A percentile compares a stretch with the other conserved stretches of the same genome.
Conservation (phyloP, 2,329 filamentous ascomycete species). For the Cadophora sp. region DNA sequence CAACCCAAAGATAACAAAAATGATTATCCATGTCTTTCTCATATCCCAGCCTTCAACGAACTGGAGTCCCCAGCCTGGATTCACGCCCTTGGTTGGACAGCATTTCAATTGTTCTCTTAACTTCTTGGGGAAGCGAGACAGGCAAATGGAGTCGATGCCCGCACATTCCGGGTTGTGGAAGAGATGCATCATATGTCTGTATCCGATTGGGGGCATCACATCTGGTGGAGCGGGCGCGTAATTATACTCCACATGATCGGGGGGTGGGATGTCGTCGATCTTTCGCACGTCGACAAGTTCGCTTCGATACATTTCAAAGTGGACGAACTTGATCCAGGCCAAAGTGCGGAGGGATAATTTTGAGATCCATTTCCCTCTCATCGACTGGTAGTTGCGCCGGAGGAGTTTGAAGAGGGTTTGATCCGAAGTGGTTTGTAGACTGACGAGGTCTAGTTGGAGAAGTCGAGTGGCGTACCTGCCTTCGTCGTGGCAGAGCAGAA, state of each 20-base stretch:
- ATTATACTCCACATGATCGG: conserved; percentile 27
- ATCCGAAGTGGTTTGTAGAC: conserved; percentile 25
- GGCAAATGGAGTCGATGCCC: conserved; percentile 24
- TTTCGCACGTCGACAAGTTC: conserved; percentile 35
- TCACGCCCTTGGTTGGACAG: conserved; percentile 21
- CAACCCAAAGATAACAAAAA: conserved; percentile 30
- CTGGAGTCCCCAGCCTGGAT: conserved; percentile 37
- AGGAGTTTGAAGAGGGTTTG: conserved; percentile 32
- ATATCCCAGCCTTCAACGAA: conserved; percentile 35
- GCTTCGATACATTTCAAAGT: conserved; percentile 33
- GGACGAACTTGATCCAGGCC: conserved; percentile 36
- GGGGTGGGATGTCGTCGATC: conserved; percentile 33
- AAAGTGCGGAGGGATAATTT: conserved; percentile 30
- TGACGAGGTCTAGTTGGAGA: conserved; percentile 31
- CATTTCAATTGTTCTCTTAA: conserved; percentile 33
- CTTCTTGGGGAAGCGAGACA: conserved; percentile 38
- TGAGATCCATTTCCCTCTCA: conserved; percentile 22
- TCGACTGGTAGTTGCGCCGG: conserved; percentile 21
- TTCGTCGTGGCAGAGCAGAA: conserved; percentile 33
- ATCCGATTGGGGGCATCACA: conserved; percentile 33
- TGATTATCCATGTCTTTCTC: conserved; percentile 32
- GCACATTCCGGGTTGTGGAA: conserved; percentile 33
- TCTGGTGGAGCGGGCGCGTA: conserved; percentile 34
- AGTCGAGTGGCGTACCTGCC: conserved; percentile 33
- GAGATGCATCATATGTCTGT: conserved; percentile 34